Conservation (phyloP, 495 filamentous ascomycete genomes). For the Penicillium robsamsonii region DNA sequence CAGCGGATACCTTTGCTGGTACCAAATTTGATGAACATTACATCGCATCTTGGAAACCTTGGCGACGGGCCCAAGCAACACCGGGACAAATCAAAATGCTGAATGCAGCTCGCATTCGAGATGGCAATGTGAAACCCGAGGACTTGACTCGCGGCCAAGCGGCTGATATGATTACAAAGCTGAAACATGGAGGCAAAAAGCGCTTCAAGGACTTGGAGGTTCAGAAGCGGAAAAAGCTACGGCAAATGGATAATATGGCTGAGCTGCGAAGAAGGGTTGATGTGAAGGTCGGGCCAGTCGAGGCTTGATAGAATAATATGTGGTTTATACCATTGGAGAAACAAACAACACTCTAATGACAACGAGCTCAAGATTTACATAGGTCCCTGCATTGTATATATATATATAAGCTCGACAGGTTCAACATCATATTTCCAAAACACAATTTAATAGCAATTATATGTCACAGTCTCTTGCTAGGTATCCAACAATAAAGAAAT, state of each 20-base stretch:
- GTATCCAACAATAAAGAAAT: neutral
- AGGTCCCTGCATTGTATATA: too few species aligned
- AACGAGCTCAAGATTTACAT: too few species aligned
- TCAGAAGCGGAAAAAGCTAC: constrained; percentile 34
- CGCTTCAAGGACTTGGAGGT: constrained; percentile 54
- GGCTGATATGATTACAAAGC: constrained; percentile 87
- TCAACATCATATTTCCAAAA: neutral
- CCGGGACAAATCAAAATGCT: constrained; percentile 67
- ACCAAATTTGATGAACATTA: constrained; percentile 58
- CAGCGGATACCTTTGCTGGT: constrained; percentile 75
- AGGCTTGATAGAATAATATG: constrained; percentile 12
- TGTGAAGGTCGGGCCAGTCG: constrained; percentile 67
- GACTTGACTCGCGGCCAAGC: constrained; percentile 78
- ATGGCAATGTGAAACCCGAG: constrained; percentile 51
- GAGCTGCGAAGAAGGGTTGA: constrained; percentile 39
- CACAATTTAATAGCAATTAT: neutral
- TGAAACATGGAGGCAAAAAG: constrained; percentile 78
- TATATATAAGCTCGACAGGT: neutral
- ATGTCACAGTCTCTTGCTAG: neutral
- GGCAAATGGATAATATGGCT: constrained; percentile 28
- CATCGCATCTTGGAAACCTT: constrained; percentile 57
- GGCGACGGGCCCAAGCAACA: constrained; percentile 68
- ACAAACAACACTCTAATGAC: neutral
- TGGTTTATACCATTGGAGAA: neutral
- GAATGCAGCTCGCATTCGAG: constrained; percentile 59